Evolutionary conservation across 31 red algal species (phyloP).

Genomic region (Porphyra umbilicalis): DNA sequence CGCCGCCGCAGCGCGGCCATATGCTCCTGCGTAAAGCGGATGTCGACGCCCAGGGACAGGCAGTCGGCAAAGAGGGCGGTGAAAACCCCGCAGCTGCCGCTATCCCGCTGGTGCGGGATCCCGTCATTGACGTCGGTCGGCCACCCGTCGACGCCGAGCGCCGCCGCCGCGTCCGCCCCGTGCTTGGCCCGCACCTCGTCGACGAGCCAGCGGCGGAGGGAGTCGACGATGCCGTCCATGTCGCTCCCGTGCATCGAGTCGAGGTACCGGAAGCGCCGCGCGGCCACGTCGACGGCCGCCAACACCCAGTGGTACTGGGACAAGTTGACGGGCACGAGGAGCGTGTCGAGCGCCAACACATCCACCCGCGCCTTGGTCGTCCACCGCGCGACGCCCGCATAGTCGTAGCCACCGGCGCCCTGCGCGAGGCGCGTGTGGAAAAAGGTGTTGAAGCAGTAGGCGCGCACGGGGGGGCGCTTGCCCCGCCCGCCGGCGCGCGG

Average conservation of each 20-base stretch:
- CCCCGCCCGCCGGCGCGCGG: neutral
- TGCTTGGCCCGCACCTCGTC: constrained; percentile 59
- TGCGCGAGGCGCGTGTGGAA: constrained; percentile 36
- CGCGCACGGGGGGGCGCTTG: constrained; percentile 2
- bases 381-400: constrained; percentile 44
- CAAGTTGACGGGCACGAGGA: constrained; percentile 62
- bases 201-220: constrained; percentile 39
- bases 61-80: constrained; percentile 58
- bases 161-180: constrained; percentile 19
- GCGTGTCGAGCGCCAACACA: constrained; percentile 19
- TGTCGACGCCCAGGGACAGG: constrained; percentile 31
- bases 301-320: constrained; percentile 70
- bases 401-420: constrained; percentile 27
- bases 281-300: constrained; percentile 33
- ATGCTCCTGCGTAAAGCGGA: constrained; percentile 44
- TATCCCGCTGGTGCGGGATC: constrained; percentile 44
- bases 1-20: constrained; percentile 34
- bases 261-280: constrained; percentile 27
- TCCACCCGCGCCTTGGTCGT: constrained; percentile 16
- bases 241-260: constrained; percentile 45
- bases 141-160: constrained; percentile 47
- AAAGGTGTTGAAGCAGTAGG: constrained; percentile 45
- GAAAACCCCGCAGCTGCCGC: constrained; percentile 75
- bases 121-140: constrained; percentile 18
- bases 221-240: constrained; percentile 2